Conservation (phyloP, 2,329 filamentous ascomycete genomes). For the Hymenoscyphus linearis region DNA sequence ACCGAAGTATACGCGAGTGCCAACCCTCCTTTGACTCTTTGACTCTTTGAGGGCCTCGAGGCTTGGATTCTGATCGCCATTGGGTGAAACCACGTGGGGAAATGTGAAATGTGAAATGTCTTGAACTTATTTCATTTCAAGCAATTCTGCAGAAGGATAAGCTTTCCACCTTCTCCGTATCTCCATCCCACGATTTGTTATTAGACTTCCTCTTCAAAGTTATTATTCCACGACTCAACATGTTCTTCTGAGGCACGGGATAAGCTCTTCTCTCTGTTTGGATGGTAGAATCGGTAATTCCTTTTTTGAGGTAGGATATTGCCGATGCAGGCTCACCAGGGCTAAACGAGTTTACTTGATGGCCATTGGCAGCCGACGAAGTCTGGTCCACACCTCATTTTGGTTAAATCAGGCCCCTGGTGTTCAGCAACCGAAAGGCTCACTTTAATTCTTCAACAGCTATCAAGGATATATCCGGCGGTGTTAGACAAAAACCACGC, state of each 20-base stretch:
- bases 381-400: neutral
- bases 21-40: neutral
- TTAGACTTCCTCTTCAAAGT: conserved; percentile 10
- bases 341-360: neutral
- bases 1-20: neutral
- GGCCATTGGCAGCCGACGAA: neutral
- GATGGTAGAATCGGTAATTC: neutral
- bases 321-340: neutral
- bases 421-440: neutral
- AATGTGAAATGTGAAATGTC: too few species aligned
- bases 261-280: neutral
- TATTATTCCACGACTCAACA: conserved; percentile 11
- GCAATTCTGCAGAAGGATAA: neutral
- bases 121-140: neutral
- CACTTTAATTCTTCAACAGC: neutral
- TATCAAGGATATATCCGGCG: conserved; percentile 6
- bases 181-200: conserved; percentile 14
- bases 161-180: neutral
- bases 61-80: too few species aligned
- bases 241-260: neutral
- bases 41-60: too few species aligned
- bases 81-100: neutral
- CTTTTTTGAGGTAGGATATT: neutral
- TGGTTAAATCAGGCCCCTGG: too few species aligned
- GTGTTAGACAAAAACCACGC: conserved; percentile 11